Evolutionary conservation across 805 yeast species (phyloP), one percentile per base, ranked within the genome.

Genomic region (Kuraishia piskuri): DNA sequence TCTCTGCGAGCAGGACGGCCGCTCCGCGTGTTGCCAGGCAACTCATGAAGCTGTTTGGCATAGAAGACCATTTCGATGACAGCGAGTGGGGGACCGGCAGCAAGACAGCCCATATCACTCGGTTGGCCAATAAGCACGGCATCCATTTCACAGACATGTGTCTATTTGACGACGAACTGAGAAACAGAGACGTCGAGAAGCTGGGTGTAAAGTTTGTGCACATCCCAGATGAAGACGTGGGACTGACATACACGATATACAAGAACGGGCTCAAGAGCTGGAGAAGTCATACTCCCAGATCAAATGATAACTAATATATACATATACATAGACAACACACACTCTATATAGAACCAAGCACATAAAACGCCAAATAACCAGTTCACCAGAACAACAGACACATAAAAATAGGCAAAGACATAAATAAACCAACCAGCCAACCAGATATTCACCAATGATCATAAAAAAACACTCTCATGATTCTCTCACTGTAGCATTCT

Each of bases 1-100:
- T 85, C 25, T 82, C 85, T 2, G 96, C 96, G 0, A 84, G 92
- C 23, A 73, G 96, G 59, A 90, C 97, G 0, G 79, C 80, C 56
- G 80, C 89, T 1, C 96, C 96, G 0, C 73, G 77, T n/a, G 70
- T 86, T n/a, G 96, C 96, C 1, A 73, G 74, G 57, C 79, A 81
- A 52, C 66, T 90, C 62, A 68, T 89, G 52, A 70, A 75, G 8
- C 65, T 75, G 54, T 73, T 86, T 37, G 72, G 76, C 40, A 68
- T 89, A 1, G 76, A 77, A 47, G 77, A 73, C n/a, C 66, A 71
- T 19, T 84, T 89, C 57, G 82, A 79, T 56, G 77, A 75, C 45
- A 66, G 78, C 50, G 86, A 85, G 63, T 86, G 89, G 85, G 91
- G 91, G 1, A 81, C 80, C 50, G 80, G 82, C 25, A 70, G 82